Base-by-base conservation (phyloP, 164 flowering plant species). In the Stephania yunnanensis region DNA sequence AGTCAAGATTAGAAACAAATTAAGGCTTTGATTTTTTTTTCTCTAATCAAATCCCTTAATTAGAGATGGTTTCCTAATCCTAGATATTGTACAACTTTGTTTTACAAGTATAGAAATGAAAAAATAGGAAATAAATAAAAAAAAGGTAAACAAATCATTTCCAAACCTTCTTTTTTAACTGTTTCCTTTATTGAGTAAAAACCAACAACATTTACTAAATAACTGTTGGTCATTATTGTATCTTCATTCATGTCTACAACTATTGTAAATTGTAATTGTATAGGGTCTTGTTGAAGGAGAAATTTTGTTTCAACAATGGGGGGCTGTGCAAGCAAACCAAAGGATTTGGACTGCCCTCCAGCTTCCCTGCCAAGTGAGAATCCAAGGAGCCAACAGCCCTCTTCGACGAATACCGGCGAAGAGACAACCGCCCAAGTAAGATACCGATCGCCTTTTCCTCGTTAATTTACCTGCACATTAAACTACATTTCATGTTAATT, bases 291-390 rank as follows among this genome's bases (percentile, higher is more conserved):
- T 72, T 44, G 50, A 53, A 55, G 19, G 46, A 13, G 42, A 36
- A 36, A 36, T 4, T 36, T 36, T 36, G 42, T 48, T 64, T 15
- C 17, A 15, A 15, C 15, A 55, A 80, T 80, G 82, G 82, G 82
- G 44, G 75, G 78, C 46, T 80, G 81, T 7, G 81, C 81, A 9
- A 75, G 69, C 78, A 79, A 69, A 75, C 81, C 81, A 72, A 75
- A 46, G 50, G 81, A 75, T 7, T 68, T 64, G n/a, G 61, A 71
- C 73, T 29, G 46, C 74, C 17, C 69, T 75, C 75, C 71, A 5
- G 77, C 75, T 11, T 30, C 72, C 15, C 58, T 73, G 64, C 82
- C 79, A 11, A 12, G 44, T 3, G 81, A 80, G 71, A 73, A 69
- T 11, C 50, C 71, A 6, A 17, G 50, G 68, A n/a, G 65, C 72